phyloP scores from a whole-genome alignment of 768 basidiomycete species.

The Cystofilobasidium capitatum region DNA sequence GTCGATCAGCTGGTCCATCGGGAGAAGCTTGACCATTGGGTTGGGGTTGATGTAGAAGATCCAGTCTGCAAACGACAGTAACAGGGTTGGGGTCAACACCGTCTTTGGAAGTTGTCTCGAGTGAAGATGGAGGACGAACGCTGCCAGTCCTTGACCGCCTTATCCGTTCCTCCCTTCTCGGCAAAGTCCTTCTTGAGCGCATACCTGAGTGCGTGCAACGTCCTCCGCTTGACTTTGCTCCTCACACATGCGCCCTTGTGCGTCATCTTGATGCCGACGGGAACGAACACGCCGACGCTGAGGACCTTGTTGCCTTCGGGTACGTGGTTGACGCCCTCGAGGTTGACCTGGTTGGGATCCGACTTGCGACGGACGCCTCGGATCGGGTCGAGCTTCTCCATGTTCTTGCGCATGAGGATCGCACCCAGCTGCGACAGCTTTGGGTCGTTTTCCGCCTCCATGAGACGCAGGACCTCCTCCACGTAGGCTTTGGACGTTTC shows the following conservation, averaged over 20 bases:
- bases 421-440: neutral
- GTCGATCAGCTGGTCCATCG: neutral
- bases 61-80: neutral
- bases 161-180: neutral
- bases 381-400: neutral
- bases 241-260: neutral
- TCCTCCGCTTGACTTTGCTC: neutral
- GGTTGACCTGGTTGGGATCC: neutral
- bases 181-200: neutral
- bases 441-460: neutral
- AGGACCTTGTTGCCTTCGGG: neutral
- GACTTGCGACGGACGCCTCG: neutral
- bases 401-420: neutral
- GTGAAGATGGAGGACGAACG: neutral
- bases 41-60: neutral
- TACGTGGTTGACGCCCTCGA: neutral
- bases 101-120: no score
- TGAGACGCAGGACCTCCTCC: neutral
- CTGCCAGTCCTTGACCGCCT: neutral
- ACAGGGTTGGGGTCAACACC: neutral
- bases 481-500: neutral
- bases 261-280: neutral
- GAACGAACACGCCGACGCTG: neutral
- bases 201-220: neutral
- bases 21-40: constrained; percentile 1